A percentile compares a stretch with the other conserved stretches of the same genome.
These are phyloP conservation scores for Kalmanozyma brasiliensis DNA, from an alignment of 1,284 basidiomycete genomes.

Conservation along the genomic window DNA sequence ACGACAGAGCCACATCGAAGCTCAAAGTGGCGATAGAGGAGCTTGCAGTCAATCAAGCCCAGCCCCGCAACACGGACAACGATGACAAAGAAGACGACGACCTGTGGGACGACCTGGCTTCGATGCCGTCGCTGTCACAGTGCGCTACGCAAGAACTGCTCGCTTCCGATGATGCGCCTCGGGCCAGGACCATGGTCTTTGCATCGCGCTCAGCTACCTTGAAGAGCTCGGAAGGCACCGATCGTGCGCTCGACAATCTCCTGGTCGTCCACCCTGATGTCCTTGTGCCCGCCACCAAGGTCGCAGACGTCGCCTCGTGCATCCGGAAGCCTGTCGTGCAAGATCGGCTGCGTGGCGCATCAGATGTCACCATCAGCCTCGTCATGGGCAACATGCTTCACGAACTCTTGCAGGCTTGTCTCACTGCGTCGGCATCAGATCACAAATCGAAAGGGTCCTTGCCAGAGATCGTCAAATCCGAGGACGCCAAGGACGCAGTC, in stretches of 20 bases:
- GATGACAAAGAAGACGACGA: slow-evolving; percentile 35
- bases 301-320: slow-evolving; percentile 60
- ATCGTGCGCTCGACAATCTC: slow-evolving; percentile 51
- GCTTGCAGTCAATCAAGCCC: background rate
- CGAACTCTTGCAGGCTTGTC: slow-evolving; percentile 62
- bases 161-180: slow-evolving; percentile 13
- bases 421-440: slow-evolving; percentile 26
- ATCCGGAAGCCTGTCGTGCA: slow-evolving; percentile 61
- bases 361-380: slow-evolving; percentile 47
- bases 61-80: background rate
- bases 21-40: slow-evolving; percentile 18
- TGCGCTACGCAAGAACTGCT: slow-evolving; percentile 30
- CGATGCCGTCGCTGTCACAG: slow-evolving; percentile 38
- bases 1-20: background rate
- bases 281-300: slow-evolving; percentile 59
- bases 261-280: slow-evolving; percentile 64
- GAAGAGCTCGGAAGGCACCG: background rate
- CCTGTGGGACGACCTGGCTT: slow-evolving; percentile 49
- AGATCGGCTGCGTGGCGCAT: slow-evolving; percentile 48
- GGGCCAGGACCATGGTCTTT: slow-evolving; percentile 30
- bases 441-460: background rate
- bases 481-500: background rate
- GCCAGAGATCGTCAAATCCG: background rate
- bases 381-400: slow-evolving; percentile 65
- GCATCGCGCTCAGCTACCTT: slow-evolving; percentile 14